A percentile compares a stretch with the other conserved stretches of the same genome.
Conservation (phyloP, 805 yeast genomes). For the Nakazawaea peltata region DNA sequence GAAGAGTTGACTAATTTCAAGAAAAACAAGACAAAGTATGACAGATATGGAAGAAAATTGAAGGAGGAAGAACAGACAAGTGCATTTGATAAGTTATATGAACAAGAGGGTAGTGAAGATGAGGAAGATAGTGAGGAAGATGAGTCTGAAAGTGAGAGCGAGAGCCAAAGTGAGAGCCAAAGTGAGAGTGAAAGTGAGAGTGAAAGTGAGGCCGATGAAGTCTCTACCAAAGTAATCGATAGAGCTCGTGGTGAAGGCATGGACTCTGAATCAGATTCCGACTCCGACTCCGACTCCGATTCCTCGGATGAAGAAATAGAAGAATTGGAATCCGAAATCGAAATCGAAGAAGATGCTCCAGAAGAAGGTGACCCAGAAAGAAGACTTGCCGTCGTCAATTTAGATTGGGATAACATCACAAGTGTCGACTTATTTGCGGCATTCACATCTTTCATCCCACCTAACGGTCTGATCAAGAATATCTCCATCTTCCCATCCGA, state of each 20-base stretch:
- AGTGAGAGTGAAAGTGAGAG: constrained; percentile 10
- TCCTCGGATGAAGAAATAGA: constrained; percentile 29
- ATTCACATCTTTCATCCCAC: constrained; percentile 76
- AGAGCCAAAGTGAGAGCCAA: constrained; percentile 13
- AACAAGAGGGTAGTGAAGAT: constrained; percentile 19
- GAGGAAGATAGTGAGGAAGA: constrained; percentile 10
- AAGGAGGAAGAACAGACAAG: constrained; percentile 27
- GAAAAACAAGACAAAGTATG: constrained; percentile 62
- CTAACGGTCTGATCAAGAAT: constrained; percentile 59
- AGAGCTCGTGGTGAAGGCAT: constrained; percentile 63
- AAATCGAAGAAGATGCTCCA: constrained; percentile 51
- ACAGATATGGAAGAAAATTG: constrained; percentile 79
- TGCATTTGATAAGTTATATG: constrained; percentile 59
- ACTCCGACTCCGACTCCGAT: constrained; percentile 27
- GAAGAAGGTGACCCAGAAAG: constrained; percentile 81
- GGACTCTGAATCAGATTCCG: constrained; percentile 32
- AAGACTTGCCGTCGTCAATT: constrained; percentile 83
- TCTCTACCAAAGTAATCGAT: constrained; percentile 25
- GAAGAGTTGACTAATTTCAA: constrained; percentile 50
- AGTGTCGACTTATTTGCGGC: constrained; percentile 88
- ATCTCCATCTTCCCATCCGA: constrained; percentile 81
- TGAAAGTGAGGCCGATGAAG: constrained; percentile 14
- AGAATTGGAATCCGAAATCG: constrained; percentile 39
- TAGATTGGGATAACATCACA: constrained; percentile 96
- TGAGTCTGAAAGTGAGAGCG: constrained; percentile 15